Conservation (phyloP, 2,329 filamentous ascomycete species). For the Xylaria sp. region DNA sequence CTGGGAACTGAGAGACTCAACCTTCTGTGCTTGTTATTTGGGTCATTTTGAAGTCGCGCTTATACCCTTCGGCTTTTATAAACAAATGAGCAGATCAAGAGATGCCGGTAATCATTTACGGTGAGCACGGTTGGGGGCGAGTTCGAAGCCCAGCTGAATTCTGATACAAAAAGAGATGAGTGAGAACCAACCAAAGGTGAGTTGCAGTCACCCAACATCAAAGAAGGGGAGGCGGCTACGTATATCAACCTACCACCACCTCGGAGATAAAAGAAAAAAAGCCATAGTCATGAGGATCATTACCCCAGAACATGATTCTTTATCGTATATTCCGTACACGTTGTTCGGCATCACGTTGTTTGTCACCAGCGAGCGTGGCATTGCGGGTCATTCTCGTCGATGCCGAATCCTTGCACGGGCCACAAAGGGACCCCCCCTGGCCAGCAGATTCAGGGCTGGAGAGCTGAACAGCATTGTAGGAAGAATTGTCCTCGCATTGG, state of each 20-base stretch:
- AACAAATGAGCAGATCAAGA: neutral
- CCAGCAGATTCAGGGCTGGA: slow-evolving; percentile 14
- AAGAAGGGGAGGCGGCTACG: slow-evolving; percentile 19
- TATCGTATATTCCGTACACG: slow-evolving; percentile 26
- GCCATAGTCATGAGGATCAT: slow-evolving; percentile 33
- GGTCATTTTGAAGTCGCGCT: slow-evolving; percentile 37
- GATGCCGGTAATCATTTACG: slow-evolving; percentile 5
- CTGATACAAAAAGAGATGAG: slow-evolving; percentile 31
- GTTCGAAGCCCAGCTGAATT: slow-evolving; percentile 43
- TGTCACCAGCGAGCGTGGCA: slow-evolving; percentile 24
- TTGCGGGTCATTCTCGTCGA: slow-evolving; percentile 31
- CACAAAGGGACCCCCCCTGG: slow-evolving; percentile 5
- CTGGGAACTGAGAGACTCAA: slow-evolving; percentile 41
- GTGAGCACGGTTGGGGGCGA: slow-evolving; percentile 30
- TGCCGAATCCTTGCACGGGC: slow-evolving; percentile 29
- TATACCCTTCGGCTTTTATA: slow-evolving; percentile 40
- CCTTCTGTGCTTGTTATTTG: slow-evolving; percentile 36
- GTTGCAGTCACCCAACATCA: slow-evolving; percentile 10
- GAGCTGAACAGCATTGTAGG: slow-evolving; percentile 23
- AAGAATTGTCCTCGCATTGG: slow-evolving; percentile 16
- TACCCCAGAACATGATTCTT: slow-evolving; percentile 19
- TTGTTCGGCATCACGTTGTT: slow-evolving; percentile 20
- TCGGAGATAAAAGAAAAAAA: slow-evolving; percentile 21
- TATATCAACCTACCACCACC: slow-evolving; percentile 40
- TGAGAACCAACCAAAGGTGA: slow-evolving; percentile 40